These are phyloP conservation scores for Hypoxylon cercidicola DNA, from an alignment of 495 filamentous ascomycete species.

Conservation along the genomic window DNA sequence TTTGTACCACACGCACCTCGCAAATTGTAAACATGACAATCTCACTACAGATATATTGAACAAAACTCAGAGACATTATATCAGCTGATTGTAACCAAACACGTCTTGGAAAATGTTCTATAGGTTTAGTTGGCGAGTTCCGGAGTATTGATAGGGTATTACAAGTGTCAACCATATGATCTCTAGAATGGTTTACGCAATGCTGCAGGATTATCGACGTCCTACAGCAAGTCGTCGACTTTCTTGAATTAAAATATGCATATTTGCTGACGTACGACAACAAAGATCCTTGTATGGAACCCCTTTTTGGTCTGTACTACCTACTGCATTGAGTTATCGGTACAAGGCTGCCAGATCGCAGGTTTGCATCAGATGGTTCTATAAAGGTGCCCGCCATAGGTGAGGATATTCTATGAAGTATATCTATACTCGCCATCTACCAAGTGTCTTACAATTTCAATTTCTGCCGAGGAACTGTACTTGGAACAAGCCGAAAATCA, in stretches of 20 bases:
- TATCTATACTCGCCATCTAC: not conserved
- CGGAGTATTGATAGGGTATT: not conserved
- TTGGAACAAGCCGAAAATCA: not conserved
- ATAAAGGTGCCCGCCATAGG: not conserved
- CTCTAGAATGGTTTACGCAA: slow-evolving; percentile 23
- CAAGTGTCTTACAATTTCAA: not conserved
- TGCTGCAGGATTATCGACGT: slow-evolving; percentile 21
- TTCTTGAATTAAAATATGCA: slow-evolving; percentile 10
- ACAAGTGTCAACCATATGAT: slow-evolving; percentile 20
- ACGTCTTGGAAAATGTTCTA: not conserved
- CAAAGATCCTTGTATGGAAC: slow-evolving; percentile 26
- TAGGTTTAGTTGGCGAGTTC: not conserved
- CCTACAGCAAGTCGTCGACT: slow-evolving; percentile 12
- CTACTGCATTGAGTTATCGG: slow-evolving; percentile 24
- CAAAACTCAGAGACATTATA: not conserved
- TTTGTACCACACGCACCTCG: not conserved
- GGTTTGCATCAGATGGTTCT: not conserved
- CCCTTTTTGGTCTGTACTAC: slow-evolving; percentile 20
- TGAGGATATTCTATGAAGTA: not conserved
- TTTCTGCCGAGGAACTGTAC: not conserved
- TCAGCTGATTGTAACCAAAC: not conserved
- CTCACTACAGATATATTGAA: slow-evolving; percentile 5
- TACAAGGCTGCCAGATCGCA: not conserved
- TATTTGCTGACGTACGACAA: slow-evolving; percentile 34
- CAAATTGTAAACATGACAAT: not conserved